A percentile compares a stretch with the other conserved stretches of the same genome.
Evolutionary conservation across 345 rosid genomes (phyloP).

Genomic region (Pseudoturritis turrita): DNA sequence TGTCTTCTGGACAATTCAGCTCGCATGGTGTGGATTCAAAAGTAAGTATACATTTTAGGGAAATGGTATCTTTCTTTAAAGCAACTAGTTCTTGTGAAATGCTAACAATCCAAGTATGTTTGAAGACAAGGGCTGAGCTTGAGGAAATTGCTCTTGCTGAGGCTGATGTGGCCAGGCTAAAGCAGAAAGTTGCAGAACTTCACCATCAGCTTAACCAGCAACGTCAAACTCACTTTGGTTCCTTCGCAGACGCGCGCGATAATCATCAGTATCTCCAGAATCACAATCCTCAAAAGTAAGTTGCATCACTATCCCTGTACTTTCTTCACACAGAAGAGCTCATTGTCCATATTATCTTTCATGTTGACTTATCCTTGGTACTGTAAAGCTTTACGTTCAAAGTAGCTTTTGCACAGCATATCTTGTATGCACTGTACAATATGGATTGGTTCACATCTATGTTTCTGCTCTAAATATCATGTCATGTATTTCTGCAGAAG

Average conservation of each 20-base stretch:
- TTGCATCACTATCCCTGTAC: conserved; percentile 12
- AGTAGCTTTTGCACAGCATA: background rate
- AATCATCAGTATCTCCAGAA: conserved; percentile 69
- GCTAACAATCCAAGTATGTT: conserved; percentile 33
- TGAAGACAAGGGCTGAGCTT: conserved; percentile 97
- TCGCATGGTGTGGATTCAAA: conserved; percentile 94
- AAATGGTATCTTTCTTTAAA: background rate
- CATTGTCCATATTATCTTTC: background rate
- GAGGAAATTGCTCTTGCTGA: conserved; percentile 99
- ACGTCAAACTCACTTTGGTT: conserved; percentile 74
- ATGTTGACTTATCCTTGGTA: background rate
- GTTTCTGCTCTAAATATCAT: conserved; percentile 1
- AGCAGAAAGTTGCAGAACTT: conserved; percentile 98
- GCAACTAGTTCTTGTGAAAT: background rate
- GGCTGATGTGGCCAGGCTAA: conserved; percentile 97
- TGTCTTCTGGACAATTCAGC: conserved; percentile 86
- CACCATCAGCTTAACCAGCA: conserved; percentile 99
- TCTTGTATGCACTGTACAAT: conserved; percentile 1
- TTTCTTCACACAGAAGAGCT: background rate
- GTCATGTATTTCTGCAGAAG: conserved; percentile 52
- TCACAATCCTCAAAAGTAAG: conserved; percentile 83
- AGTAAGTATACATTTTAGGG: conserved; percentile 42
- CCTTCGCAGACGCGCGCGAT: conserved; percentile 78
- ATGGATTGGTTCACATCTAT: conserved; percentile 5
- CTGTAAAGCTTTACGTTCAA: conserved; percentile 1